phyloP scores from a whole-genome alignment of 2,329 filamentous ascomycete genomes.

The Aspergillus costaricaensis region DNA sequence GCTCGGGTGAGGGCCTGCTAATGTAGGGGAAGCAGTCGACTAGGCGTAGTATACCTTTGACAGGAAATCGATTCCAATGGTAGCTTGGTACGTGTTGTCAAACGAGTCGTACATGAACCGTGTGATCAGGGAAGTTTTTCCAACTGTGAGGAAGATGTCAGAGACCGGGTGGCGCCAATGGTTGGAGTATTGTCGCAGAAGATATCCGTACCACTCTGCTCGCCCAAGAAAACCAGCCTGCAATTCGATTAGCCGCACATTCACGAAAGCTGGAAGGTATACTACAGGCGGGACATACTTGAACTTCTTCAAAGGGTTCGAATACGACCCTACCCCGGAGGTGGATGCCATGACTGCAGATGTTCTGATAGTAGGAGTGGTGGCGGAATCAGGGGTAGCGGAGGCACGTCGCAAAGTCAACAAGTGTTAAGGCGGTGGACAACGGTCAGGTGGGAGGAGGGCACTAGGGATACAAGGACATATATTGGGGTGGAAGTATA shows the following conservation, averaged over 20 bases:
- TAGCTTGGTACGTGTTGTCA: slow-evolving; percentile 99
- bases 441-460: slow-evolving; percentile 8
- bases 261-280: neutral
- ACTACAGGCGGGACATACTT: slow-evolving; percentile 63
- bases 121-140: slow-evolving; percentile 97
- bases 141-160: slow-evolving; percentile 62
- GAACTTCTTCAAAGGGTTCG: slow-evolving; percentile 99
- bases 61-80: slow-evolving; percentile 98
- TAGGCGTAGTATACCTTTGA: slow-evolving; percentile 69
- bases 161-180: slow-evolving; percentile 8
- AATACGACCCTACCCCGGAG: slow-evolving; percentile 79
- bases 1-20: neutral
- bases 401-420: slow-evolving; percentile 10
- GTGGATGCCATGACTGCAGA: slow-evolving; percentile 71
- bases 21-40: neutral
- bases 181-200: slow-evolving; percentile 3
- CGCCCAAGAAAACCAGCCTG: slow-evolving; percentile 94
- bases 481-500: neutral
- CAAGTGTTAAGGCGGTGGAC: slow-evolving; percentile 11
- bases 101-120: slow-evolving; percentile 99
- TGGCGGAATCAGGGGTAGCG: slow-evolving; percentile 36
- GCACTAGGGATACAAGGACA: slow-evolving; percentile 9
- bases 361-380: slow-evolving; percentile 24
- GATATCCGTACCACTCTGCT: slow-evolving; percentile 81
- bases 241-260: slow-evolving; percentile 30